phyloP scores from a whole-genome alignment of 2,329 filamentous ascomycete species.

The Biscogniauxia sp. region DNA sequence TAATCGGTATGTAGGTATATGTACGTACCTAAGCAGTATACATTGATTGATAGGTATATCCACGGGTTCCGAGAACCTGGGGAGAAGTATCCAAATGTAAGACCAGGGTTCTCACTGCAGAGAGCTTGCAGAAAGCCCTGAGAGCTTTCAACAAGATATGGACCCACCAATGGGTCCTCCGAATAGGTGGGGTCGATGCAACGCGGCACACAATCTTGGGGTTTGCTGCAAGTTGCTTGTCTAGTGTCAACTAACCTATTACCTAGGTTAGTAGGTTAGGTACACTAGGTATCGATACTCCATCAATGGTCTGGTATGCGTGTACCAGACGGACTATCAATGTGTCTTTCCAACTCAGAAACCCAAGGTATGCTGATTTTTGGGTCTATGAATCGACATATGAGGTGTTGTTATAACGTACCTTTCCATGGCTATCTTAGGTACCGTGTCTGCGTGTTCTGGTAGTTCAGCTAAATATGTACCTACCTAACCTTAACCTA shows the following conservation, averaged over 20 bases:
- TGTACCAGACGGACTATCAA: too few relatives aligned
- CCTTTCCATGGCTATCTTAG: too few relatives aligned
- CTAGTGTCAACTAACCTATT: too few relatives aligned
- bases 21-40: conserved; percentile 6
- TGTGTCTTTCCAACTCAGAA: background rate
- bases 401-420: too few relatives aligned
- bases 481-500: too few relatives aligned
- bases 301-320: too few relatives aligned
- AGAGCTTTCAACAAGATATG: background rate
- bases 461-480: too few relatives aligned
- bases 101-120: conserved; percentile 11
- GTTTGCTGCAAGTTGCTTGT: background rate
- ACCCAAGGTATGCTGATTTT: background rate
- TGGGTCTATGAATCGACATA: background rate
- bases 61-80: conserved; percentile 13
- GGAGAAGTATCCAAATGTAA: conserved; percentile 15
- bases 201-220: background rate
- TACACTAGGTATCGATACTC: too few relatives aligned
- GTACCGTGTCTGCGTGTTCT: too few relatives aligned
- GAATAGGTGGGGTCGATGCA: background rate
- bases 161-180: background rate
- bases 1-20: conserved; percentile 3
- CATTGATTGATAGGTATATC: too few relatives aligned
- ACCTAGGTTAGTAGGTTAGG: too few relatives aligned
- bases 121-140: too few relatives aligned